Evolutionary conservation across 495 filamentous ascomycete species (phyloP), one percentile per base, ranked within the genome.

Genomic region (Chaetomium tenue): DNA sequence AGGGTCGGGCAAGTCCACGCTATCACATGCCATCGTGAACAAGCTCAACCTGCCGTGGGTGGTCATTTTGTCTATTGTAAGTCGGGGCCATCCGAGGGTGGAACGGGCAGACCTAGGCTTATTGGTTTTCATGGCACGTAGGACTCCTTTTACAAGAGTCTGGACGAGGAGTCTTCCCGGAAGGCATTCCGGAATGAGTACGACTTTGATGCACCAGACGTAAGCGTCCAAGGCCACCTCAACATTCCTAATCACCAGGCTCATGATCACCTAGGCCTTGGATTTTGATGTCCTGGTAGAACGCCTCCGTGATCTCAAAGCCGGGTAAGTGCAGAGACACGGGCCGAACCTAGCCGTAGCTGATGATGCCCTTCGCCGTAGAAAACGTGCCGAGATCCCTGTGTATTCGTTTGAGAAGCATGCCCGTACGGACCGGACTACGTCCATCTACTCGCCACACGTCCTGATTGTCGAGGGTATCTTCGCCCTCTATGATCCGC

Each of bases 401-500:
- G 79, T 96, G 2, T 98, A 98, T 73, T 98, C 94, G 0, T 98
- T 98, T 77, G 88, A 90, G 69, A 87, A 95, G 66, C 94, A 98
- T 79, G 88, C 90, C 52, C 86, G 94, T 46, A 77, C 91, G 58
- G 77, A 86, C 40, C 82, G 89, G 61, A 96, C 93, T 0, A 93
- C 88, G 2, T 86, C 88, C 7, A 90, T 98, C 55, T 98, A 98
- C 69, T 98, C 95, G 39, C 93, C 93, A 15, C 94, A 95, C 77
- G 94, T 98, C 42, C 77, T 98, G 25, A 93, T 98, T 53, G 78
- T 98, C 33, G 94, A 98, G 79, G 94, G 94, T 8, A 98, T 98
- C 42, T 89, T 97, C 76, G 94, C 94, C 2, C 79, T 98, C 13
- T 91, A 97, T 75, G 94, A 98, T 70, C 86, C 84, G 26, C 83